phyloP scores from a whole-genome alignment of 306 rosid genomes.

The Vigna trinervia region DNA sequence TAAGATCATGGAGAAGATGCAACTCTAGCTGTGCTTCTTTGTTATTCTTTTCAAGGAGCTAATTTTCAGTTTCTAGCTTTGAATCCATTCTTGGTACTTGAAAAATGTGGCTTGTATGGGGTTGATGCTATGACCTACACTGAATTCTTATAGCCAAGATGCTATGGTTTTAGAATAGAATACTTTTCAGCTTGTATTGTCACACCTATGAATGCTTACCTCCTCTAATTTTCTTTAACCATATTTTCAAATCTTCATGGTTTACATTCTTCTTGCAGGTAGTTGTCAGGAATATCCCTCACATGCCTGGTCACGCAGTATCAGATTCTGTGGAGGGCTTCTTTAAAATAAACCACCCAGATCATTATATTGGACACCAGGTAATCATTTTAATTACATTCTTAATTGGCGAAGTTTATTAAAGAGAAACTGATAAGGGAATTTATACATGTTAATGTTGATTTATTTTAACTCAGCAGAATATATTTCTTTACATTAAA shows the following conservation, averaged over 20 bases:
- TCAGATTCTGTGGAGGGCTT: slow-evolving; percentile 75
- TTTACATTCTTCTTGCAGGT: slow-evolving; percentile 66
- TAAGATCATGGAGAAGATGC: background rate
- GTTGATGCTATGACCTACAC: background rate
- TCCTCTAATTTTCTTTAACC: background rate
- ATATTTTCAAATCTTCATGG: slow-evolving; percentile 26
- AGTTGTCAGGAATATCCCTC: slow-evolving; percentile 80
- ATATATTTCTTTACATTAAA: slow-evolving; percentile 25
- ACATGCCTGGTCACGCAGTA: slow-evolving; percentile 63
- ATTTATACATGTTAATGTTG: background rate
- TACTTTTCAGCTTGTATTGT: background rate
- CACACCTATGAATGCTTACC: background rate
- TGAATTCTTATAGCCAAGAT: background rate
- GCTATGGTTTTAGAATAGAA: background rate
- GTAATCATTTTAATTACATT: slow-evolving; percentile 48
- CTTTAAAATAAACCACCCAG: slow-evolving; percentile 83
- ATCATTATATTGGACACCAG: slow-evolving; percentile 94
- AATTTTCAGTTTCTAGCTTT: too few species aligned
- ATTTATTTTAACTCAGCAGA: background rate
- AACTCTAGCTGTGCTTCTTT: background rate
- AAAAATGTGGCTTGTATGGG: too few species aligned
- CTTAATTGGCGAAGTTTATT: slow-evolving; percentile 18
- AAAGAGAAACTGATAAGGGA: slow-evolving; percentile 11
- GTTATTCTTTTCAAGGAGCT: background rate
- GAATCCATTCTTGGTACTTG: too few species aligned